These are phyloP conservation scores for Pinguiococcus pyrenoidosus DNA, from an alignment of 108 stramenopile genomes.

Conservation along the genomic window DNA sequence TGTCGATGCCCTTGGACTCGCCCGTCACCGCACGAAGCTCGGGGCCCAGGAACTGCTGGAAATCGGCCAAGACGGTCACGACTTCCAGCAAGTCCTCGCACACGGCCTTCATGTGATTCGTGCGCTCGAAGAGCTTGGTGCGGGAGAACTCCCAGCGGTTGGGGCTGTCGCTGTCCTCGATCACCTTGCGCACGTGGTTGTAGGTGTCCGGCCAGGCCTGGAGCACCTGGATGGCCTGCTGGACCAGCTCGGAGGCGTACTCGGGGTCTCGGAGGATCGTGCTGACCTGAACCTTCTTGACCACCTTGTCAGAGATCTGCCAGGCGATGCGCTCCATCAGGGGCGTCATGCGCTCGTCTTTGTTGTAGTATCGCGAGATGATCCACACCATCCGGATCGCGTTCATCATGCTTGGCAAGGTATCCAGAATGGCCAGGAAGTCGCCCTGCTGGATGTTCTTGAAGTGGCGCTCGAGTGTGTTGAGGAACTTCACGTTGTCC, in stretches of 20 bases:
- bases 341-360: constrained; percentile 44
- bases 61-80: constrained; percentile 37
- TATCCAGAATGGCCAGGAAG: constrained; percentile 40
- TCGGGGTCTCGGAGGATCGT: constrained; percentile 37
- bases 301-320: constrained; percentile 35
- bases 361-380: constrained; percentile 56
- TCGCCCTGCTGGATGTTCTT: constrained; percentile 39
- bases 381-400: constrained; percentile 56
- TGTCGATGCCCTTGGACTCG: constrained; percentile 42
- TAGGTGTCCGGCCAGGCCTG: constrained; percentile 42
- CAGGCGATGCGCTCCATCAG: constrained; percentile 33
- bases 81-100: constrained; percentile 43
- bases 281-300: constrained; percentile 26
- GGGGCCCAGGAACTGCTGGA: constrained; percentile 51
- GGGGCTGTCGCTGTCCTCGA: constrained; percentile 46
- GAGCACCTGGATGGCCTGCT: constrained; percentile 32
- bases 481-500: constrained; percentile 56
- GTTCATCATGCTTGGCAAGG: constrained; percentile 43
- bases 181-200: constrained; percentile 36
- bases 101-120: constrained; percentile 46
- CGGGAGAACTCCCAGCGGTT: constrained; percentile 52
- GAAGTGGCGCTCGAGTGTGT: constrained; percentile 58
- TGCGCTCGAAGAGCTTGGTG: constrained; percentile 44
- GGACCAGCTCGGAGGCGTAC: constrained; percentile 16
- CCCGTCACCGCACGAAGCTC: constrained; percentile 50